Conservation (phyloP, 805 yeast genomes). For the Cephaloascus fragrans region DNA sequence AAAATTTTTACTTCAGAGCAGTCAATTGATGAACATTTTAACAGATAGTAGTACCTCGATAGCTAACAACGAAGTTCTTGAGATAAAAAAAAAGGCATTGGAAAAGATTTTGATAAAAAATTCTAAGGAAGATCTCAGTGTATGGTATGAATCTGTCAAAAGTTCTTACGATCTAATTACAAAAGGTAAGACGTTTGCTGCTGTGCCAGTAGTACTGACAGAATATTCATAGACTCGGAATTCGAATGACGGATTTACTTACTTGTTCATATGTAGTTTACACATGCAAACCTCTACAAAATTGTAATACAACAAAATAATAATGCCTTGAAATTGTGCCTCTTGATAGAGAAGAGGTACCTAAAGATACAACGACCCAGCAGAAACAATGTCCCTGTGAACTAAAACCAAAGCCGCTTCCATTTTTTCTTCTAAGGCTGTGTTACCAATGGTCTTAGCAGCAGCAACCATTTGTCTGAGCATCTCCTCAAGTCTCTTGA, state of each 20-base stretch:
- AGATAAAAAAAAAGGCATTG: background rate
- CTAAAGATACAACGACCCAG: conserved; percentile 79
- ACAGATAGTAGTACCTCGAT: background rate
- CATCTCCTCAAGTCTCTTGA: conserved; percentile 89
- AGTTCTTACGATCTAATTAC: background rate
- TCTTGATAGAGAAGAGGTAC: no score
- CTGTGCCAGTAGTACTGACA: background rate
- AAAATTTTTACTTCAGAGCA: background rate
- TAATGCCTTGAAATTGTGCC: no score
- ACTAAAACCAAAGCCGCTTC: conserved; percentile 74
- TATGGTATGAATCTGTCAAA: background rate
- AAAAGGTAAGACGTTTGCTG: background rate
- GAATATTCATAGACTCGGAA: no score
- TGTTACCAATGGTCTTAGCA: conserved; percentile 90
- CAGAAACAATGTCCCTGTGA: conserved; percentile 93
- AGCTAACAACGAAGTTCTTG: background rate
- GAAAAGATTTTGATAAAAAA: background rate
- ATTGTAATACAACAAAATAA: no score
- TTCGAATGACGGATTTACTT: no score
- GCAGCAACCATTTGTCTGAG: conserved; percentile 84
- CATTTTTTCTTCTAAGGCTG: conserved; percentile 80
- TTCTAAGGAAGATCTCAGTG: background rate
- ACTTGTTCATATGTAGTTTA: no score
- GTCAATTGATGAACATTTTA: background rate
- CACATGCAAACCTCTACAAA: no score